phyloP scores from a whole-genome alignment of 805 yeast genomes.

The Wickerhamiella alocasiicola region DNA sequence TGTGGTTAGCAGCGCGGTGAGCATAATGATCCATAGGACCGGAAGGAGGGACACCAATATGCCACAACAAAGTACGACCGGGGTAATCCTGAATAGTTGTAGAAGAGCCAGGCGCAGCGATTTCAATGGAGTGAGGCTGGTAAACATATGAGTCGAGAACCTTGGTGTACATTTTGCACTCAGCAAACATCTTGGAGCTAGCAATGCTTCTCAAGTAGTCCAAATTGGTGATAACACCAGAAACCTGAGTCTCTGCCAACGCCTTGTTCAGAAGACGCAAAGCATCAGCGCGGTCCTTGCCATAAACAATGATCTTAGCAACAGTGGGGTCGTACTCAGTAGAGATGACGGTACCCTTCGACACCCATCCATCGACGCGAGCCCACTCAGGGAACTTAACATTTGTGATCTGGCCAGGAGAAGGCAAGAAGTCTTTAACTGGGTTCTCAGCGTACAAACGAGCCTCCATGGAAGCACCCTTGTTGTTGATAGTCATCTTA shows the following conservation, averaged over 20 bases:
- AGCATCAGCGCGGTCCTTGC: conserved; percentile 78
- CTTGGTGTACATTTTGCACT: conserved; percentile 76
- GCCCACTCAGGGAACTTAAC: conserved; percentile 83
- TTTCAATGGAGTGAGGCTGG: conserved; percentile 73
- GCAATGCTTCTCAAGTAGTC: conserved; percentile 84
- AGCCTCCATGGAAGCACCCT: conserved; percentile 95
- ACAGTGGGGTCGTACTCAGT: conserved; percentile 95
- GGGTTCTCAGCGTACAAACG: conserved; percentile 96
- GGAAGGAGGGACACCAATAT: conserved; percentile 94
- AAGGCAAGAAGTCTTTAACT: conserved; percentile 84
- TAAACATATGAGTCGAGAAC: conserved; percentile 72
- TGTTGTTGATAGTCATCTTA: conserved; percentile 40
- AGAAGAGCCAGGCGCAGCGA: conserved; percentile 81
- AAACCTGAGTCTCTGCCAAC: conserved; percentile 69
- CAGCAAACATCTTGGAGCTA: conserved; percentile 68
- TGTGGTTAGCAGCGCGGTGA: conserved; percentile 76
- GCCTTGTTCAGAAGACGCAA: conserved; percentile 65
- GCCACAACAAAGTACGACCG: conserved; percentile 76
- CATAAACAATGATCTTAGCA: conserved; percentile 93
- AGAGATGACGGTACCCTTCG: conserved; percentile 72
- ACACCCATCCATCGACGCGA: conserved; percentile 89
- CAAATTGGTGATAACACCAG: conserved; percentile 80
- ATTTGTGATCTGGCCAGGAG: conserved; percentile 87
- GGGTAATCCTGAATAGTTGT: conserved; percentile 96
- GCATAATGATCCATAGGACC: conserved; percentile 97